phyloP scores from a whole-genome alignment of 2,329 filamentous ascomycete genomes.

The Epichloe scottii region DNA sequence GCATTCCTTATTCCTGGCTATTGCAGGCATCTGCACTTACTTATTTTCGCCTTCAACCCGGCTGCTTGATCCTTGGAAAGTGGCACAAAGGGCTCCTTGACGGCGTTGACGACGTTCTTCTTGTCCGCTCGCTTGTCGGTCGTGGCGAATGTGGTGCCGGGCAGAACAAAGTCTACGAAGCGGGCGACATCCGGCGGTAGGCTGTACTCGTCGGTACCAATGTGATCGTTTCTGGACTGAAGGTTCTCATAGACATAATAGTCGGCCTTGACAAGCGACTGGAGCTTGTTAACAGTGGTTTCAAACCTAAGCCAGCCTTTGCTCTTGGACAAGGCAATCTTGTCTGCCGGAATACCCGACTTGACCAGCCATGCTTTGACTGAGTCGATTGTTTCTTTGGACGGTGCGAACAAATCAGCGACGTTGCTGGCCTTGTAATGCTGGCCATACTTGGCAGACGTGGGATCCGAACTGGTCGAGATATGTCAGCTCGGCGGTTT shows the following conservation, averaged over 20 bases:
- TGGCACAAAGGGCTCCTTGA: background rate
- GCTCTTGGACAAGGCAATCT: slow-evolving; percentile 36
- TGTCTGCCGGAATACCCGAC: slow-evolving; percentile 34
- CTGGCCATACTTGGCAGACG: slow-evolving; percentile 31
- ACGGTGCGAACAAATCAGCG: slow-evolving; percentile 29
- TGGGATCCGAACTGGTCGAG: slow-evolving; percentile 23
- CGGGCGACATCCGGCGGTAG: slow-evolving; percentile 23
- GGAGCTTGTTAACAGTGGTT: slow-evolving; percentile 39
- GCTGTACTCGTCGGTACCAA: slow-evolving; percentile 30
- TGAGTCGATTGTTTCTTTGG: slow-evolving; percentile 31
- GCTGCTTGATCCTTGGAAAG: background rate
- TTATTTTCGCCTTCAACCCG: background rate
- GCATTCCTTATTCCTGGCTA: background rate
- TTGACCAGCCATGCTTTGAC: slow-evolving; percentile 41
- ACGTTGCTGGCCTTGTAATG: slow-evolving; percentile 33
- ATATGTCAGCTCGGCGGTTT: background rate
- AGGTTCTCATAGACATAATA: slow-evolving; percentile 37
- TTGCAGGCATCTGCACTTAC: background rate
- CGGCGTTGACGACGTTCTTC: background rate
- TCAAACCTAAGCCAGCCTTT: slow-evolving; percentile 43
- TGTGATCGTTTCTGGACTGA: slow-evolving; percentile 18
- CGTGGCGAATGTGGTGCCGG: slow-evolving; percentile 17
- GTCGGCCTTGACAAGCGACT: slow-evolving; percentile 37
- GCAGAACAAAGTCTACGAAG: slow-evolving; percentile 30
- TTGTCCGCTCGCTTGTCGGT: background rate